Evolutionary conservation across 1,284 basidiomycete genomes (phyloP).

Genomic region (Spongiforma sp.): DNA sequence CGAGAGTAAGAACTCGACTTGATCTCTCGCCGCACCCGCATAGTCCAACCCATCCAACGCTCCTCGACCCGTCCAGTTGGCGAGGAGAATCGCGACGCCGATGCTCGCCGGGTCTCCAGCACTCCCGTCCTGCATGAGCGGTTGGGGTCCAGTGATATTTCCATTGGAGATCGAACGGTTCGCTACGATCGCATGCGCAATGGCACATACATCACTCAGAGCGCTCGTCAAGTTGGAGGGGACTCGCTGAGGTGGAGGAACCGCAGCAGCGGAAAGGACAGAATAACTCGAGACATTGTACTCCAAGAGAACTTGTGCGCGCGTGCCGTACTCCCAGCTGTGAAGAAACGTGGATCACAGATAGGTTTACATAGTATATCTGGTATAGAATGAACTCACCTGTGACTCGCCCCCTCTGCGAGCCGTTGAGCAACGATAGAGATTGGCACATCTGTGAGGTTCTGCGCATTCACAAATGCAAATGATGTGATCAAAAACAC

Average conservation of each 20-base stretch:
- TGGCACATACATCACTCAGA: conserved; percentile 59
- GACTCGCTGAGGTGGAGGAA: conserved; percentile 48
- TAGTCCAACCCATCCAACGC: conserved; percentile 54
- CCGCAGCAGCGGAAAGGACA: conserved; percentile 49
- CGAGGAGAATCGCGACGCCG: conserved; percentile 80
- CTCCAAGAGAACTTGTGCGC: conserved; percentile 64
- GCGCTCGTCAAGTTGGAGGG: conserved; percentile 41
- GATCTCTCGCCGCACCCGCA: conserved; percentile 66
- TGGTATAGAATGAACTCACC: conserved; percentile 17
- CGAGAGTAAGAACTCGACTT: conserved; percentile 74
- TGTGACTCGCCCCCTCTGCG: conserved; percentile 37
- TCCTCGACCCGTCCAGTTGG: conserved; percentile 68
- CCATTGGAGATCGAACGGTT: conserved; percentile 47
- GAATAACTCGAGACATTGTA: conserved; percentile 54
- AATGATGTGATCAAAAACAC: conserved; percentile 14
- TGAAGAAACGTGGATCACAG: background rate
- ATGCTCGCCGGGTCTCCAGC: conserved; percentile 86
- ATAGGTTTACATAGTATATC: background rate
- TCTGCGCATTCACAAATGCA: conserved; percentile 25
- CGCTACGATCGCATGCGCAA: conserved; percentile 60
- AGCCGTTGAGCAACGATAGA: conserved; percentile 30
- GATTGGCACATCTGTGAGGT: conserved; percentile 30
- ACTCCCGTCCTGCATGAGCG: conserved; percentile 58
- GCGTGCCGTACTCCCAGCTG: conserved; percentile 74
- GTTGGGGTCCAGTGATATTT: conserved; percentile 51